Evolutionary conservation across 2,329 filamentous ascomycete genomes (phyloP).

Genomic region (Botrytis porri): DNA sequence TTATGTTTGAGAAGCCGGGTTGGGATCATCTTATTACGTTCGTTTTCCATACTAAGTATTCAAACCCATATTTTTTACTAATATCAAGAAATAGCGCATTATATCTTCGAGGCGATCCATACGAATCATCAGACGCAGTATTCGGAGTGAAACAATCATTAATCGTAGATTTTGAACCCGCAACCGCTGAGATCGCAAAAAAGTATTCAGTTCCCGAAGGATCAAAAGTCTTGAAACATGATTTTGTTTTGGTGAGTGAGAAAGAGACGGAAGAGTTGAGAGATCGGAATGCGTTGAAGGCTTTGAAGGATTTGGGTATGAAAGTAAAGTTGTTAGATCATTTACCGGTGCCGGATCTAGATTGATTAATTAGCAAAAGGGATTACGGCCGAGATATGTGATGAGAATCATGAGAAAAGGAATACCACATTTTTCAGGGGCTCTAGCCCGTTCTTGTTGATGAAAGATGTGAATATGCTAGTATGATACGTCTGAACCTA

Average conservation of each 20-base stretch:
- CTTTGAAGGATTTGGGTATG: constrained; percentile 48
- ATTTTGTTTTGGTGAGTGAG: constrained; percentile 74
- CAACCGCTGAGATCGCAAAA: constrained; percentile 51
- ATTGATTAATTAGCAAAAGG: constrained; percentile 34
- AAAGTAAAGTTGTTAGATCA: constrained; percentile 73
- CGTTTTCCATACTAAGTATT: constrained; percentile 39
- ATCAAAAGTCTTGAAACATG: constrained; percentile 61
- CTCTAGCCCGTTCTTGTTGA: not conserved
- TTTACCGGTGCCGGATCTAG: constrained; percentile 67
- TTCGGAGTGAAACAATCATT: constrained; percentile 85
- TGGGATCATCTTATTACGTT: constrained; percentile 83
- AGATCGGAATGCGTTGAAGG: constrained; percentile 62
- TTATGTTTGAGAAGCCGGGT: constrained; percentile 80
- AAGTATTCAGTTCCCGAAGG: constrained; percentile 64
- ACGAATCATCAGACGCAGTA: constrained; percentile 78
- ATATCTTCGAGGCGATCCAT: constrained; percentile 73
- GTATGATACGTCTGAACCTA: not conserved
- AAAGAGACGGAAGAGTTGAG: constrained; percentile 64
- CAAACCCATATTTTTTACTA: not conserved
- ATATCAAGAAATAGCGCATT: constrained; percentile 53
- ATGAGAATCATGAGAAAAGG: not conserved
- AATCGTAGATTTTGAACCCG: constrained; percentile 58
- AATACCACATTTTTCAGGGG: not conserved
- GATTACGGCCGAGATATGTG: not conserved
- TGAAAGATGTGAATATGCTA: not conserved